These are phyloP conservation scores for Chrysoporthe cubensis DNA, from an alignment of 2,329 filamentous ascomycete genomes.

Conservation along the genomic window DNA sequence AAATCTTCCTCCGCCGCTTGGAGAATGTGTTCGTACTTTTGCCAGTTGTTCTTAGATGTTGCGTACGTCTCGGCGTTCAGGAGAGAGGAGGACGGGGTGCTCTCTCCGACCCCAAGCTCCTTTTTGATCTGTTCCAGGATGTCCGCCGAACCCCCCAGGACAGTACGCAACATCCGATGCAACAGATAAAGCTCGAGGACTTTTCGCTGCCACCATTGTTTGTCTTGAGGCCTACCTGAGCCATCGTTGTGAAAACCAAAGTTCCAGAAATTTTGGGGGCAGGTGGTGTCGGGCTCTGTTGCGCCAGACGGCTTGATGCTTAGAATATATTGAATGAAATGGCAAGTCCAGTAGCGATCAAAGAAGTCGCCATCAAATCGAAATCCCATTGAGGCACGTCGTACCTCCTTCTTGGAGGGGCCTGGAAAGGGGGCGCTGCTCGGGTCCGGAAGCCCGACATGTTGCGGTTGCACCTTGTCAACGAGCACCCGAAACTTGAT, in stretches of 20 bases:
- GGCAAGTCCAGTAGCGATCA: constrained; percentile 40
- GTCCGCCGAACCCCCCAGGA: neutral
- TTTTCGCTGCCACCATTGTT: constrained; percentile 36
- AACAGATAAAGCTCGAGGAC: constrained; percentile 37
- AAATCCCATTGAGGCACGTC: constrained; percentile 33
- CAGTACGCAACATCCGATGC: constrained; percentile 29
- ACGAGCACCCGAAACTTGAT: constrained; percentile 34
- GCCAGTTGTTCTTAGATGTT: constrained; percentile 6
- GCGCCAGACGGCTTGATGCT: neutral
- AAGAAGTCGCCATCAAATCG: constrained; percentile 39
- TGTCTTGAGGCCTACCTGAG: constrained; percentile 9
- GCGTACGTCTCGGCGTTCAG: neutral
- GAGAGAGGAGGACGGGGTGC: neutral
- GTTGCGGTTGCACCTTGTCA: neutral
- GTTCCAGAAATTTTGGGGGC: neutral
- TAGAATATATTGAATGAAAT: constrained; percentile 32
- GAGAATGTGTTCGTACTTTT: constrained; percentile 16
- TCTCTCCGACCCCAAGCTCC: constrained; percentile 9
- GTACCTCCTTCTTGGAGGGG: constrained; percentile 21
- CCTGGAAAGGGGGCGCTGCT: constrained; percentile 3
- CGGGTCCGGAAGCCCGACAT: neutral
- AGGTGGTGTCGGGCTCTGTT: too few species aligned
- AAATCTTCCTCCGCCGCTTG: constrained; percentile 14
- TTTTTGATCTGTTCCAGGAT: neutral
- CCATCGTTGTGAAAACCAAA: rapidly evolving